Evolutionary conservation across 2,329 filamentous ascomycete species (phyloP).

Genomic region (Hymenoscyphus linearis): DNA sequence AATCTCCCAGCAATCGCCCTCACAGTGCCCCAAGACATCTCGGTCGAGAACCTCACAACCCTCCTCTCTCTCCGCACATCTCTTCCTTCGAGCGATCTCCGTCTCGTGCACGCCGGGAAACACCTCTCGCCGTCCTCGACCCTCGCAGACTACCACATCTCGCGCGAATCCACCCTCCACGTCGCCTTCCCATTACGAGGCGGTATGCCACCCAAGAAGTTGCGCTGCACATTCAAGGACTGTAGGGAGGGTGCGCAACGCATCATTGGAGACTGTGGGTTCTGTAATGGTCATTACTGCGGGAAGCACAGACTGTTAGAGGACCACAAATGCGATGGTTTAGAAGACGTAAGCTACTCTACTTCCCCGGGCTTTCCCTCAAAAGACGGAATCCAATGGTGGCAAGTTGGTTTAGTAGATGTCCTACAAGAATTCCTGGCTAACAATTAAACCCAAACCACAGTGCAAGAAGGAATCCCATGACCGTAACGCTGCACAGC

Average conservation of each 20-base stretch:
- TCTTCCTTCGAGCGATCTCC: slow-evolving; percentile 44
- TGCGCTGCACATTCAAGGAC: slow-evolving; percentile 81
- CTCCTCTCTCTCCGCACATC: slow-evolving; percentile 54
- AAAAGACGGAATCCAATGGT: slow-evolving; percentile 31
- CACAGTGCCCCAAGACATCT: slow-evolving; percentile 47
- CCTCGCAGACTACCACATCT: slow-evolving; percentile 43
- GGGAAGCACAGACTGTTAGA: slow-evolving; percentile 91
- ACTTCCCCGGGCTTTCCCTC: slow-evolving; percentile 3
- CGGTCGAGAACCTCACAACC: slow-evolving; percentile 49
- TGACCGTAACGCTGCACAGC: slow-evolving; percentile 85
- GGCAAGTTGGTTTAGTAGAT: slow-evolving; percentile 35
- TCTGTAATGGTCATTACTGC: slow-evolving; percentile 92
- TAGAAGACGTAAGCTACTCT: slow-evolving; percentile 69
- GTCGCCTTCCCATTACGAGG: slow-evolving; percentile 50
- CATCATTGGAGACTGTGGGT: slow-evolving; percentile 93
- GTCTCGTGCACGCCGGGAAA: slow-evolving; percentile 53
- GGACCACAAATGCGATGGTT: slow-evolving; percentile 84
- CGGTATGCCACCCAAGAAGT: slow-evolving; percentile 66
- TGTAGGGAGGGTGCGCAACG: slow-evolving; percentile 85
- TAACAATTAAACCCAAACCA: slow-evolving; percentile 31
- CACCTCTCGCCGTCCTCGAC: slow-evolving; percentile 42
- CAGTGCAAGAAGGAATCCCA: slow-evolving; percentile 96
- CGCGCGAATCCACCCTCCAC: slow-evolving; percentile 46
- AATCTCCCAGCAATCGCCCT: slow-evolving; percentile 46
- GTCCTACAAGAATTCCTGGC: slow-evolving; percentile 34